Percentiles rank a stretch among this genome's conserved stretches.
These are phyloP conservation scores for Yamadazyma epiphylla DNA, from an alignment of 1,139 yeast genomes.

Conservation along the genomic window DNA sequence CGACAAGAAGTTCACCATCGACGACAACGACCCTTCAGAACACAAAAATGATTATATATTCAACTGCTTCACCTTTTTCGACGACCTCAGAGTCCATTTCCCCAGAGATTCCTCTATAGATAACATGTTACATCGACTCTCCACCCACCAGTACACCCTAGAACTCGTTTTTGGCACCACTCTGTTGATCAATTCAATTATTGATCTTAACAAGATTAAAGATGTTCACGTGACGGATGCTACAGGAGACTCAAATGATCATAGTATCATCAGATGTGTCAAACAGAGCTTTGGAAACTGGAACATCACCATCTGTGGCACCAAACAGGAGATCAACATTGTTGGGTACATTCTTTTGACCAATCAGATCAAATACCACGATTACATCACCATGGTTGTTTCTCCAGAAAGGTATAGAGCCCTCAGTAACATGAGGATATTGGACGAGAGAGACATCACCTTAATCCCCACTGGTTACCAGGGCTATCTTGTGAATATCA, in stretches of 20 bases:
- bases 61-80: slow-evolving; percentile 3
- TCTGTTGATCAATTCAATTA: slow-evolving; percentile 1
- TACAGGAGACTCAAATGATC: background rate
- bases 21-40: too few species aligned
- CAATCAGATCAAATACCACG: slow-evolving; percentile 5
- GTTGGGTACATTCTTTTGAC: slow-evolving; percentile 4
- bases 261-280: slow-evolving; percentile 3
- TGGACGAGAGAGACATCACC: slow-evolving; percentile 3
- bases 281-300: slow-evolving; percentile 8
- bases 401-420: slow-evolving; percentile 3
- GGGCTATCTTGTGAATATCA: slow-evolving; percentile 9
- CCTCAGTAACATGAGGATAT: slow-evolving; percentile 4
- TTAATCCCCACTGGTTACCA: slow-evolving; percentile 10
- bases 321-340: slow-evolving; percentile 4
- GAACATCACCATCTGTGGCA: slow-evolving; percentile 5
- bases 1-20: background rate
- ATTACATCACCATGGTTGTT: slow-evolving; percentile 10
- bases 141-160: background rate
- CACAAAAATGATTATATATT: slow-evolving; percentile 3
- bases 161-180: slow-evolving; percentile 1
- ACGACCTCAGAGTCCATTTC: slow-evolving; percentile 2
- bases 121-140: slow-evolving; percentile 1
- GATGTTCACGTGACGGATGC: slow-evolving; percentile 2
- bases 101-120: slow-evolving; percentile 4
- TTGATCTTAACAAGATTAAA: background rate